These are phyloP conservation scores for Ophiorrhiza pumila DNA, from an alignment of 257 asterid genomes.

Conservation along the genomic window DNA sequence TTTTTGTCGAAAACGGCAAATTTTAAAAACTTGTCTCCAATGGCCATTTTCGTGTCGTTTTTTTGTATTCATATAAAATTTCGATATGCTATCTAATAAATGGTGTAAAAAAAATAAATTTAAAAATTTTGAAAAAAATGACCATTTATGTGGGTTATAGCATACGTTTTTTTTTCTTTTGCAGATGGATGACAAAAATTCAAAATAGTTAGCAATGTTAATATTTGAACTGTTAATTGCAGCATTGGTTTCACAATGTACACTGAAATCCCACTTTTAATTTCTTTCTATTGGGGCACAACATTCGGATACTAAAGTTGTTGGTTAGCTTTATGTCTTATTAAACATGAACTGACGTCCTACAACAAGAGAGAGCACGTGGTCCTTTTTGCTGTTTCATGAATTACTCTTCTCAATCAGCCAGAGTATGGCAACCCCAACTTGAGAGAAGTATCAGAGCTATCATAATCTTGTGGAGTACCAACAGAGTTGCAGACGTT, in stretches of 20 bases:
- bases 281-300: not conserved
- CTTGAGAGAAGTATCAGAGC: constrained; percentile 69
- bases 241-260: not conserved
- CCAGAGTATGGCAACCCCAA: constrained; percentile 62
- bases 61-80: no score
- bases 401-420: not conserved
- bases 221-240: not conserved
- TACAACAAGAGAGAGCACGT: not conserved
- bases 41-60: no score
- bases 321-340: not conserved
- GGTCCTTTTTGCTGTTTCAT: not conserved
- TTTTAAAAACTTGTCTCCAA: no score
- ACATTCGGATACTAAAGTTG: not conserved
- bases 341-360: not conserved
- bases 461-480: constrained; percentile 47
- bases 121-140: no score
- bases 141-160: no score
- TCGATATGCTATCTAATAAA: no score
- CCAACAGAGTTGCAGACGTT: constrained; percentile 46
- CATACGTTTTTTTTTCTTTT: no score
- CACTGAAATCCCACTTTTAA: not conserved
- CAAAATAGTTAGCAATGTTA: not conserved
- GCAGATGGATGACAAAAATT: not conserved
- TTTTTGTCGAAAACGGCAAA: no score
- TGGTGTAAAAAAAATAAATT: no score